Conservation (phyloP, 2,329 filamentous ascomycete species). For the Cercospora sp. region DNA sequence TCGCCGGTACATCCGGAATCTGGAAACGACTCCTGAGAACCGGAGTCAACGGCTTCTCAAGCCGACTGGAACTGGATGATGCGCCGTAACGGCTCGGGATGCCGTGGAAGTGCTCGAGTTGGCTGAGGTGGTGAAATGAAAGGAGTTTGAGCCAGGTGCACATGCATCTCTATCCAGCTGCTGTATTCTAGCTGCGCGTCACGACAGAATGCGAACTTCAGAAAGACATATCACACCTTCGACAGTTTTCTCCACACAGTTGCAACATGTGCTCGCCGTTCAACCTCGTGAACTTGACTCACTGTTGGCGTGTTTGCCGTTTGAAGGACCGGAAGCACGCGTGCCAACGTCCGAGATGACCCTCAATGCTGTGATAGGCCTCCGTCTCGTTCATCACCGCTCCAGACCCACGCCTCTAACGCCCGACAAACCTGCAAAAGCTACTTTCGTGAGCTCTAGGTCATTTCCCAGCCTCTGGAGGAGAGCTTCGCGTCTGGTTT, state of each 20-base stretch:
- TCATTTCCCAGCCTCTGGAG: neutral
- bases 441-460: neutral
- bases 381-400: neutral
- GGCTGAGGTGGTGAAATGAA: neutral
- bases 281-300: neutral
- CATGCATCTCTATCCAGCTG: neutral
- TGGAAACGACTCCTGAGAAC: conserved; percentile 12
- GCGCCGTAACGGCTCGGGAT: neutral
- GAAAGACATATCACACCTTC: neutral
- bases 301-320: neutral
- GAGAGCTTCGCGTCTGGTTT: neutral
- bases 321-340: neutral
- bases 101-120: neutral
- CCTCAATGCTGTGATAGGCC: neutral
- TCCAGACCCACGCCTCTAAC: neutral
- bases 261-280: neutral
- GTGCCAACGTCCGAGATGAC: neutral
- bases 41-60: conserved; percentile 1
- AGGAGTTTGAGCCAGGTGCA: neutral
- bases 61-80: neutral
- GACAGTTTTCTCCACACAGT: neutral
- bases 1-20: conserved; percentile 6
- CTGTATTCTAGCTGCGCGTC: neutral
- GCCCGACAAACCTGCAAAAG: neutral
- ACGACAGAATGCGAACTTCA: neutral